Conservation (phyloP, 2,329 filamentous ascomycete genomes). For the Apiospora kogelbergensis region DNA sequence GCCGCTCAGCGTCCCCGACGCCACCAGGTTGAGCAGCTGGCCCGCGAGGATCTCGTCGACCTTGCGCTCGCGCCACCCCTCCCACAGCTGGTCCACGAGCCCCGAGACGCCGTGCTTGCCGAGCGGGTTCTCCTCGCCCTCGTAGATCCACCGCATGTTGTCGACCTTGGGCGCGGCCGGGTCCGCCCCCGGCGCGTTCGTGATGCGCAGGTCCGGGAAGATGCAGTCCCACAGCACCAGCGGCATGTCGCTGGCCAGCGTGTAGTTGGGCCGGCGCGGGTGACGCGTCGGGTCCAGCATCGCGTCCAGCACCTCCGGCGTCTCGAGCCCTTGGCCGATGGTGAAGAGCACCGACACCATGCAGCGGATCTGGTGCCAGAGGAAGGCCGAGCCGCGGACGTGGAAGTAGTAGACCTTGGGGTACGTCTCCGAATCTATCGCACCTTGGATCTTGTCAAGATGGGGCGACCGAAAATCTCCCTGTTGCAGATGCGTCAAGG, state of each 20-base stretch:
- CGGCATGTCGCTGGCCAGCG: conserved; percentile 86
- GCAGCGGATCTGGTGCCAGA: conserved; percentile 97
- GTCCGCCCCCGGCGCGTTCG: conserved; percentile 20
- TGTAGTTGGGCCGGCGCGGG: conserved; percentile 79
- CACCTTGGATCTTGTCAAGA: conserved; percentile 15
- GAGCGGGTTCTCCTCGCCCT: conserved; percentile 62
- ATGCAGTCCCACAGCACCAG: conserved; percentile 96
- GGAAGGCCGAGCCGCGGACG: conserved; percentile 85
- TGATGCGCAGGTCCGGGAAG: conserved; percentile 57
- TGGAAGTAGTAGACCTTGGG: conserved; percentile 84
- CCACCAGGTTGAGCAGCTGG: conserved; percentile 66
- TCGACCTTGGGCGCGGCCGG: conserved; percentile 45
- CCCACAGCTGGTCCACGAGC: conserved; percentile 77
- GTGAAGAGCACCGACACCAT: conserved; percentile 93
- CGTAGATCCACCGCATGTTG: conserved; percentile 74
- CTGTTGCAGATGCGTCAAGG: conserved; percentile 62
- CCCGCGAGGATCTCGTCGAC: conserved; percentile 86
- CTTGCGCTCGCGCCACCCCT: conserved; percentile 78
- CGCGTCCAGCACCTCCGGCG: conserved; percentile 68
- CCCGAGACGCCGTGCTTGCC: conserved; percentile 65
- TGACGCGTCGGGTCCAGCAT: conserved; percentile 72
- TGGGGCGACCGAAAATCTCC: conserved; percentile 39
- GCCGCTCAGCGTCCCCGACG: conserved; percentile 31
- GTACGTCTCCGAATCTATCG: conserved; percentile 19
- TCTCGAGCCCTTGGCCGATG: conserved; percentile 84